Evolutionary conservation across 768 basidiomycete species (phyloP), one percentile per base, ranked within the genome.

Genomic region (Xerocomus potaroensis): DNA sequence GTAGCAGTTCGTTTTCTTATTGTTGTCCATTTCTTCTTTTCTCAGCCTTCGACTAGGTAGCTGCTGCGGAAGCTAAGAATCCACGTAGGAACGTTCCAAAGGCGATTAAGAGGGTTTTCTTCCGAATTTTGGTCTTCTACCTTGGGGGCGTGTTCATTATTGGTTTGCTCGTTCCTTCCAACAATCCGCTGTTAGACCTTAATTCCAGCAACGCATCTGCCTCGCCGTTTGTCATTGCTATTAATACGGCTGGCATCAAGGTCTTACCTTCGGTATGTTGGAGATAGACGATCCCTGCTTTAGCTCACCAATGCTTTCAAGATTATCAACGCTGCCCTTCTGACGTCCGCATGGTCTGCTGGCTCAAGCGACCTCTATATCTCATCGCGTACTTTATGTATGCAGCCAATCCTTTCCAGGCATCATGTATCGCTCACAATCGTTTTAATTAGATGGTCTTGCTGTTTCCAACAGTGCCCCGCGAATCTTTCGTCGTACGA

Each of bases 151-250:
- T 69, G 4, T 63, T 74, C 57, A 53, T 77, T 37, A 74, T 79
- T 38, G 74, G 74, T 26, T 55, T 80, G n/a, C 69, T 79, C 47
- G 75, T 78, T 14, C 70, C 73, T 12, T 77, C 73, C 33, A 72
- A 71, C 62, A 66, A 77, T 53, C 53, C 64, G 8, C 52, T 66
- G 11, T 70, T 79, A 19, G 54, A 68, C 47, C 57, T 76, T 16
- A 60, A 60, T 27, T 61, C 62, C 12, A 49, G 43, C 32, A 72
- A 71, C 30, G 76, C 77, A 26, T 66, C 72, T 11, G 71, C 69
- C 8, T 73, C 75, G 37, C 74, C 81, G 3, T 81, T 80, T 60
- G 80, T 82, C 48, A 79, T 83, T 36, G 81, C 79, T 5, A 73
- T 75, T 48, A 60, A 63, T n/a, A 55, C 59, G 19, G 78, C 81